These are phyloP conservation scores for Ramichloridium luteum DNA, from an alignment of 2,329 filamentous ascomycete genomes.

Conservation along the genomic window DNA sequence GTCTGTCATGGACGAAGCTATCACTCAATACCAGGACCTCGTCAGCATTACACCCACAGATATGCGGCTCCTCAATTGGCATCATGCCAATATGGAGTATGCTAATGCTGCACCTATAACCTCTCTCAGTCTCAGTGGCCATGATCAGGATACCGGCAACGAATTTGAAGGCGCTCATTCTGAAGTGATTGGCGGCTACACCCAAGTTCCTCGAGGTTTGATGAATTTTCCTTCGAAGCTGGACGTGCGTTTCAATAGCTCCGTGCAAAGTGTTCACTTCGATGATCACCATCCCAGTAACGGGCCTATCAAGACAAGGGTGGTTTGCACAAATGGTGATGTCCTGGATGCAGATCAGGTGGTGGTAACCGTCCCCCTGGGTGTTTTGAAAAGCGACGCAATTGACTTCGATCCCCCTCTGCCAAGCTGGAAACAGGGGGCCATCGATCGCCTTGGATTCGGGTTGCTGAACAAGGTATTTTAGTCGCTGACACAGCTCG, in stretches of 20 bases:
- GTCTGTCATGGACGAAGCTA: constrained; percentile 82
- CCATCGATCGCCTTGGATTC: constrained; percentile 76
- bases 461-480: constrained; percentile 79
- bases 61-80: constrained; percentile 89
- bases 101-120: constrained; percentile 85
- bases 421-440: constrained; percentile 72
- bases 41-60: constrained; percentile 77
- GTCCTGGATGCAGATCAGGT: constrained; percentile 73
- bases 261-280: constrained; percentile 63
- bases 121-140: constrained; percentile 74
- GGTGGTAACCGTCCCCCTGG: constrained; percentile 81
- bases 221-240: constrained; percentile 65
- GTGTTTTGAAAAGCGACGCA: constrained; percentile 72
- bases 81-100: constrained; percentile 95
- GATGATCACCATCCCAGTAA: constrained; percentile 16
- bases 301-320: constrained; percentile 38
- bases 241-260: constrained; percentile 60
- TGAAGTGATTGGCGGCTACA: constrained; percentile 87
- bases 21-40: constrained; percentile 73
- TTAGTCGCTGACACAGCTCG: constrained; percentile 32
- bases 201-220: constrained; percentile 79
- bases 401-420: constrained; percentile 81
- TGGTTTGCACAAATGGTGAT: constrained; percentile 69
- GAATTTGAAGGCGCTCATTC: constrained; percentile 94
- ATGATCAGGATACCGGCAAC: constrained; percentile 96